These are phyloP conservation scores for Rutstroemia sp. DNA, from an alignment of 2,329 filamentous ascomycete genomes.

Conservation along the genomic window DNA sequence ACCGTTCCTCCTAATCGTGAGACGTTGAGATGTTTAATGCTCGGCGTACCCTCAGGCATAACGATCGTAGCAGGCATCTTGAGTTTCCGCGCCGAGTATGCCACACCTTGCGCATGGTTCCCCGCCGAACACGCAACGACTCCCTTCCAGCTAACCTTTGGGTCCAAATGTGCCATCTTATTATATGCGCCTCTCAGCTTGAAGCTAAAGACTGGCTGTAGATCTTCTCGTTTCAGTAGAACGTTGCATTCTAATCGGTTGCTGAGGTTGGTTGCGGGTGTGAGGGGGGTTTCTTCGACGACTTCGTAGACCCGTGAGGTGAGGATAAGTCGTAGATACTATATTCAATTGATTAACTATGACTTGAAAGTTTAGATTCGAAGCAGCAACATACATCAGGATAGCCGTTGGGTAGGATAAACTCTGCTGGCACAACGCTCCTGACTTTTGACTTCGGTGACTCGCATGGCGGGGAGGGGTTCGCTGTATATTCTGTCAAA, in stretches of 20 bases:
- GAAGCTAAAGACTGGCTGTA: slow-evolving; percentile 99
- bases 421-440: slow-evolving; percentile 48
- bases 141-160: slow-evolving; percentile 80
- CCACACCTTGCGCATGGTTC: slow-evolving; percentile 96
- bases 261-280: slow-evolving; percentile 79
- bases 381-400: slow-evolving; percentile 48
- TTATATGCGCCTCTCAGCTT: slow-evolving; percentile 95
- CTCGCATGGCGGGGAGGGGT: slow-evolving; percentile 45
- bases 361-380: not conserved
- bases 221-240: slow-evolving; percentile 87
- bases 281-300: slow-evolving; percentile 79
- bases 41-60: slow-evolving; percentile 92
- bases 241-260: slow-evolving; percentile 91
- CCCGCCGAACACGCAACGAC: slow-evolving; percentile 91
- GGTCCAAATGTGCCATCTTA: slow-evolving; percentile 93
- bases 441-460: slow-evolving; percentile 35
- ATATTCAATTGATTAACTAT: slow-evolving; percentile 12
- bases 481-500: slow-evolving; percentile 54
- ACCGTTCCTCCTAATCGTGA: slow-evolving; percentile 84
- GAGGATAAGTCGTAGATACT: slow-evolving; percentile 94
- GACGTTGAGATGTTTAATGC: slow-evolving; percentile 94
- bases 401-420: slow-evolving; percentile 57
- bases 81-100: slow-evolving; percentile 85
- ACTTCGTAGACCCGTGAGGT: slow-evolving; percentile 94
- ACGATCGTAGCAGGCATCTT: slow-evolving; percentile 97